phyloP scores from a whole-genome alignment of 2,329 filamentous ascomycete genomes.

The Colletotrichum costaricense region DNA sequence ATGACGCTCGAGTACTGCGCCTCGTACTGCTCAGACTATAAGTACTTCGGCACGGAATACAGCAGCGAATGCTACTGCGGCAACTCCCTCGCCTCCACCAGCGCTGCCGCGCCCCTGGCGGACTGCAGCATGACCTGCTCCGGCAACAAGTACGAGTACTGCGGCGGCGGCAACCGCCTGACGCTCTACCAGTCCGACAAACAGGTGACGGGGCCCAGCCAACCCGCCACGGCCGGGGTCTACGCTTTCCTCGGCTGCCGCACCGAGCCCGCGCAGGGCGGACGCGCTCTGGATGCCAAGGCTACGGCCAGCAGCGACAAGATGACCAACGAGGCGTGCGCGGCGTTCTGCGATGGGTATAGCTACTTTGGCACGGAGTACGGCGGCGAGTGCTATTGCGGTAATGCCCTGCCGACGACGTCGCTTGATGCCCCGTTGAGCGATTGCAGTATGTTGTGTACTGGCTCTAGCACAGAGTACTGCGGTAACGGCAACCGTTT shows the following conservation, averaged over 20 bases:
- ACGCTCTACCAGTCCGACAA: conserved; percentile 47
- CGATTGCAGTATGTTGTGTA: conserved; percentile 56
- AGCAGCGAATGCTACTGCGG: conserved; percentile 53
- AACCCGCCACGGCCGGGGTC: conserved; percentile 45
- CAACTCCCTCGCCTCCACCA: conserved; percentile 43
- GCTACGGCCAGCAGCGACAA: conserved; percentile 38
- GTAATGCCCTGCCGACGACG: conserved; percentile 42
- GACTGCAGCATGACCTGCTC: conserved; percentile 50
- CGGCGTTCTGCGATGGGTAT: conserved; percentile 44
- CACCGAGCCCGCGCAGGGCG: conserved; percentile 46
- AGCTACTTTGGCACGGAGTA: conserved; percentile 52
- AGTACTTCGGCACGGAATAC: conserved; percentile 56
- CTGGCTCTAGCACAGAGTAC: conserved; percentile 48
- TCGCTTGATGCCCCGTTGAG: conserved; percentile 42
- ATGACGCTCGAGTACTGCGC: conserved; percentile 50
- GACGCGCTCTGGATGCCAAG: conserved; percentile 45
- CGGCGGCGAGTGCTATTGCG: conserved; percentile 51
- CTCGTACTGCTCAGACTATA: conserved; percentile 48
- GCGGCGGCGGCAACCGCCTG: conserved; percentile 47
- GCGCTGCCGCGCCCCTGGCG: conserved; percentile 40
- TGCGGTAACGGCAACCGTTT: conserved; percentile 55
- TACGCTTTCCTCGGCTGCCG: conserved; percentile 50
- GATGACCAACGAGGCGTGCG: conserved; percentile 49
- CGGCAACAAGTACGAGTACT: conserved; percentile 47
- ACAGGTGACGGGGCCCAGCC: conserved; percentile 42